Conservation (phyloP, 805 yeast species). For the Torulaspora quercuum region DNA sequence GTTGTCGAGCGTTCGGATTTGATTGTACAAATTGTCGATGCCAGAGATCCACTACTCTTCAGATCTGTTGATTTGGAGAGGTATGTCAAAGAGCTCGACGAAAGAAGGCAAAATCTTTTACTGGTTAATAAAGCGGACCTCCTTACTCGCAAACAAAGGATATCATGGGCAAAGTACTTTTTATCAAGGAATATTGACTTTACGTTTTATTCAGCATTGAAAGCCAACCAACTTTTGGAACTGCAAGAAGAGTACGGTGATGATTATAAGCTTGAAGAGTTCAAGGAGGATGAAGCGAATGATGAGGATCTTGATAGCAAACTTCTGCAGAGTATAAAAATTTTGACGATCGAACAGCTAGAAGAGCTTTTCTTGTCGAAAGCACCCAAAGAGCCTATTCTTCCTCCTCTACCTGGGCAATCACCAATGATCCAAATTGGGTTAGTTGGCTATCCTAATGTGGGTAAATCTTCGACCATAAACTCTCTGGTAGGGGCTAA, state of each 20-base stretch:
- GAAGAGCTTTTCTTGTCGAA: slow-evolving; percentile 72
- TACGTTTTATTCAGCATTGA: slow-evolving; percentile 89
- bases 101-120: slow-evolving; percentile 72
- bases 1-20: slow-evolving; percentile 93
- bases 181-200: slow-evolving; percentile 63
- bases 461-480: slow-evolving; percentile 95
- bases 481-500: slow-evolving; percentile 95
- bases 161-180: slow-evolving; percentile 85
- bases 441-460: slow-evolving; percentile 95
- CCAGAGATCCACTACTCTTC: slow-evolving; percentile 87
- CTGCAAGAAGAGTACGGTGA: slow-evolving; percentile 46
- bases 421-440: slow-evolving; percentile 80
- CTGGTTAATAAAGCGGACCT: slow-evolving; percentile 93
- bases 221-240: slow-evolving; percentile 73
- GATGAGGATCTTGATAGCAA: slow-evolving; percentile 37
- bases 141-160: slow-evolving; percentile 70
- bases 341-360: slow-evolving; percentile 77
- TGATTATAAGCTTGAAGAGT: slow-evolving; percentile 33
- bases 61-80: slow-evolving; percentile 82
- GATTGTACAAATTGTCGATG: slow-evolving; percentile 96
- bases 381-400: slow-evolving; percentile 63
- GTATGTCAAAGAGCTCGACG: slow-evolving; percentile 74
- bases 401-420: slow-evolving; percentile 53
- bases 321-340: slow-evolving; percentile 52
- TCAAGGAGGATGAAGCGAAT: slow-evolving; percentile 29